Evolutionary conservation across 106 monocot species (phyloP), one percentile per base, ranked within the genome.

Genomic region (Posidonia australis): DNA sequence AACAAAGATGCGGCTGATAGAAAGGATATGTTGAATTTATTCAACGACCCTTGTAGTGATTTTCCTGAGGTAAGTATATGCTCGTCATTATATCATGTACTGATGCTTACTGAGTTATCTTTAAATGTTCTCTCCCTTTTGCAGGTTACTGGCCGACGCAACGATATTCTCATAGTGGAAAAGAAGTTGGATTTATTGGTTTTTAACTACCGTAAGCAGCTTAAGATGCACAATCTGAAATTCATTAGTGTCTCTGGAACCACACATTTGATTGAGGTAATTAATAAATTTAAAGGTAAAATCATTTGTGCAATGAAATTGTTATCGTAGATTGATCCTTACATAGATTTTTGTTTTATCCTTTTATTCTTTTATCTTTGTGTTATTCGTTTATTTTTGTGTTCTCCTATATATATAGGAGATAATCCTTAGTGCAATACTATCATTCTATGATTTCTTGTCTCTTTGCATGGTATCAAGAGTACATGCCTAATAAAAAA

Each of bases 231-330:
- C 51, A 87, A 81, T 58, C 77, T 98, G 68, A 85, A 98, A 46
- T 98, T 98, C 72, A 71, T 69, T 27, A 75, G 74, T 44, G 76
- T 98, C 5, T 79, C 98, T 69, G 98, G 98, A 67, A 80, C 77
- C 31, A 87, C 98, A 64, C 82, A 98, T 72, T 61, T 98, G 68
- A 91, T 98, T 54, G 98, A 98, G 71, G 98, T 98, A 81, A 62
- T 62, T 28, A 27, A 13, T 14, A 57, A 28, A 26, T 25, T 13
- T 12, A 14, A 57, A 13, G 10, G 14, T 13, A 57, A 57, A 29
- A 25, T 13, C 57, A 27, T 57, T 3, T 13, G 22, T 13, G 24
- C n/a, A n/a, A 25, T 57, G 22, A 14, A 57, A 5, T 25, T n/a
- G n/a, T n/a, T n/a, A n/a, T n/a, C n/a, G n/a, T n/a, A n/a, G n/a